These are phyloP conservation scores for Vitis hybrid DNA, from an alignment of 177 flowering plant species.

Conservation along the genomic window DNA sequence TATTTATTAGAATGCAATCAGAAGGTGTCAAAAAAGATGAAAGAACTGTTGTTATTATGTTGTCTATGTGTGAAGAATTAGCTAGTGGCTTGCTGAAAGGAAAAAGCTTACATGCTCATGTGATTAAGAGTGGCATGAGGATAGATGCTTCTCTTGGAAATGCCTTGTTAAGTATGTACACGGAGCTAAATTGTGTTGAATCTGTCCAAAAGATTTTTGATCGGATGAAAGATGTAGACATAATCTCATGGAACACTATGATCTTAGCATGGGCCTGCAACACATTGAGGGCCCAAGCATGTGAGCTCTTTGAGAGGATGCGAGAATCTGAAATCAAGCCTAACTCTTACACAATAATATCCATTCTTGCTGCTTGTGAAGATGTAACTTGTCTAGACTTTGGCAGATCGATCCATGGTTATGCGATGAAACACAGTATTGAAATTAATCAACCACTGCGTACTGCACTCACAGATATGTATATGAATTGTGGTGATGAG, in stretches of 20 bases:
- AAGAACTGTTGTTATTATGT: slow-evolving; percentile 34
- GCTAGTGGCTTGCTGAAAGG: slow-evolving; percentile 29
- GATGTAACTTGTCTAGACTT: slow-evolving; percentile 19
- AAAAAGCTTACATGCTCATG: slow-evolving; percentile 41
- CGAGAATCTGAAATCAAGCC: slow-evolving; percentile 25
- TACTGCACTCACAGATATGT: slow-evolving; percentile 47
- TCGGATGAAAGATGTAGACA: slow-evolving; percentile 27
- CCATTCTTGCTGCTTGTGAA: slow-evolving; percentile 36
- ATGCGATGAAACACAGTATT: slow-evolving; percentile 30
- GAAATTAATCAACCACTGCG: slow-evolving; percentile 27
- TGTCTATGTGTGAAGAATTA: slow-evolving; percentile 32
- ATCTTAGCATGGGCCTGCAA: slow-evolving; percentile 29
- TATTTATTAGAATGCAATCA: slow-evolving; percentile 35
- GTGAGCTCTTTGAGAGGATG: slow-evolving; percentile 31
- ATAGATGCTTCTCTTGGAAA: slow-evolving; percentile 38
- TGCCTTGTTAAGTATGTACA: slow-evolving; percentile 48
- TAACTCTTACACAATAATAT: slow-evolving; percentile 43
- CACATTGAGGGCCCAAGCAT: slow-evolving; percentile 20
- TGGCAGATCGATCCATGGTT: slow-evolving; percentile 44
- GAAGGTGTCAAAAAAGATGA: slow-evolving; percentile 27
- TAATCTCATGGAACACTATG: slow-evolving; percentile 48
- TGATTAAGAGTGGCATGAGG: slow-evolving; percentile 35
- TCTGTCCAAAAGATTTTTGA: slow-evolving; percentile 27
- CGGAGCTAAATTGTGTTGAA: slow-evolving; percentile 25
- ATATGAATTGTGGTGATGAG: slow-evolving; percentile 40